These are phyloP conservation scores for Mortierella sp. DNA, from an alignment of 371 early-diverging fungal species.

Conservation along the genomic window DNA sequence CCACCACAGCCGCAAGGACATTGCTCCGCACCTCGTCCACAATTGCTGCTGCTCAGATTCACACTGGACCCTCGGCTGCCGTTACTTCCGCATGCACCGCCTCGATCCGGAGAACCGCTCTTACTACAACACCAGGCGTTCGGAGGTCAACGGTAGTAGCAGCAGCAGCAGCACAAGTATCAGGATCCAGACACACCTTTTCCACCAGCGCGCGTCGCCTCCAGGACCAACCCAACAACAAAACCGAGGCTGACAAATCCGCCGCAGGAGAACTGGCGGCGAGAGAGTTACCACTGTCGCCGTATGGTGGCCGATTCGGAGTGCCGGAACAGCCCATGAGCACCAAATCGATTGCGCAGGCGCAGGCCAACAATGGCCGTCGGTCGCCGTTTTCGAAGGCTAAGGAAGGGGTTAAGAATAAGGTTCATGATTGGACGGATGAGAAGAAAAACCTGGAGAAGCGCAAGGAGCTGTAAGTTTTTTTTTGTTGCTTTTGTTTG, in stretches of 20 bases:
- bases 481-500: neutral
- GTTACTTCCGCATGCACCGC: neutral
- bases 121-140: neutral
- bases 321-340: constrained; percentile 54
- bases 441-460: constrained; percentile 49
- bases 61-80: neutral
- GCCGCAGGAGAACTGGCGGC: neutral
- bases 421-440: constrained; percentile 52
- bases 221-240: neutral
- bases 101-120: neutral
- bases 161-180: neutral
- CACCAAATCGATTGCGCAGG: constrained; percentile 29
- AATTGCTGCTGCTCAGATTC: neutral
- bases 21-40: constrained; percentile 1
- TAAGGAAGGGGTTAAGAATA: constrained; percentile 44
- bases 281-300: constrained; percentile 31
- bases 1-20: constrained; percentile 10
- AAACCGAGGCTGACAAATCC: neutral
- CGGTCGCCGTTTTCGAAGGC: constrained; percentile 50
- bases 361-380: constrained; percentile 19
- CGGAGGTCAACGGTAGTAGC: neutral
- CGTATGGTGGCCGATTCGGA: constrained; percentile 55
- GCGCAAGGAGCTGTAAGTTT: constrained; percentile 52
- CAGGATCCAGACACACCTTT: neutral
- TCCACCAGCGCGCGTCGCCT: neutral